These are phyloP conservation scores for Hyphodiscus sp. DNA, from an alignment of 2,329 filamentous ascomycete species.

Conservation along the genomic window DNA sequence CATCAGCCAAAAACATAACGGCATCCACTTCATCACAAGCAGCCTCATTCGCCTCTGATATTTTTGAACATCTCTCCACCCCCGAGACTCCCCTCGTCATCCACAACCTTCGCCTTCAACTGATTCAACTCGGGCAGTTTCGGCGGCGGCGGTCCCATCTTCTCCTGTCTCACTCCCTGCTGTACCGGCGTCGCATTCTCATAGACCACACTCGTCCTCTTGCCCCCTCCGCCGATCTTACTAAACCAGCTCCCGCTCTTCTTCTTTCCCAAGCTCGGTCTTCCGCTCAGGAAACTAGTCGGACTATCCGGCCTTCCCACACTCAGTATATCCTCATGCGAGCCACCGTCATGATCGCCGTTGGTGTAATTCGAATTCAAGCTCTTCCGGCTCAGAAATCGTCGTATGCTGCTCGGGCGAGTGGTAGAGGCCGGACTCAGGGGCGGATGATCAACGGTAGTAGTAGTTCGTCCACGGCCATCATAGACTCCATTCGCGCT, in stretches of 20 bases:
- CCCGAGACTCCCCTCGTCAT: constrained; percentile 27
- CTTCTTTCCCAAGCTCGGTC: constrained; percentile 19
- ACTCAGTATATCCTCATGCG: constrained; percentile 24
- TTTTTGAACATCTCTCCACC: constrained; percentile 32
- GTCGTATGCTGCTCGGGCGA: constrained; percentile 31
- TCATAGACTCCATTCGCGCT: constrained; percentile 12
- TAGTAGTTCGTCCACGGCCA: constrained; percentile 16
- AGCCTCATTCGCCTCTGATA: constrained; percentile 22
- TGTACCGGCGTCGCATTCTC: constrained; percentile 8
- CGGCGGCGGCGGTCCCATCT: constrained; percentile 26
- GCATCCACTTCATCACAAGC: constrained; percentile 10
- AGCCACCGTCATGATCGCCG: constrained; percentile 18
- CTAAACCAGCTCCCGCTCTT: constrained; percentile 29
- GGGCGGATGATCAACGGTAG: constrained; percentile 13
- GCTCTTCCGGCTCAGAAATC: constrained; percentile 31
- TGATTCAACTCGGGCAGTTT: constrained; percentile 30
- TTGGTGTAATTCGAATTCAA: constrained; percentile 29
- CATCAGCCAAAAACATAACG: constrained; percentile 18
- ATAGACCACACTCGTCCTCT: constrained; percentile 24
- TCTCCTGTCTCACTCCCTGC: constrained; percentile 12
- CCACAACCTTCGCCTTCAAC: constrained; percentile 26
- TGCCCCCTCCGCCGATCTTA: constrained; percentile 19
- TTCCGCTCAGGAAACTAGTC: constrained; percentile 20
- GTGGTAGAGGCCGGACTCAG: constrained; percentile 23
- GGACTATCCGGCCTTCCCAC: constrained; percentile 25